These are phyloP conservation scores for Penicillium subrubescens DNA, from an alignment of 495 filamentous ascomycete genomes.

Conservation along the genomic window DNA sequence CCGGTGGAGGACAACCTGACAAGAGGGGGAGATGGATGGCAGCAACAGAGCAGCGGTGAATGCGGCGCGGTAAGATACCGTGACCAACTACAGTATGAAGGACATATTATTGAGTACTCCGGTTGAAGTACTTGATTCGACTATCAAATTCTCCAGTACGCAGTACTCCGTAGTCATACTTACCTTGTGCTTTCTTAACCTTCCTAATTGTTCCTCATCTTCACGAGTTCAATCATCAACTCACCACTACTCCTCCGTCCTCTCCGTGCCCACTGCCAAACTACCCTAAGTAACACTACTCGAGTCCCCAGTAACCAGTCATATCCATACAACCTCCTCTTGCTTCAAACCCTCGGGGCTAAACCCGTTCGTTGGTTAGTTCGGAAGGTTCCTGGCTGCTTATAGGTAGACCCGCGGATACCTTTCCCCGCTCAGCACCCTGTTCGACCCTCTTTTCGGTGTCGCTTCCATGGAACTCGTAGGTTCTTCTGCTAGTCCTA, in stretches of 20 bases:
- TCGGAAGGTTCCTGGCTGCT: conserved; percentile 1
- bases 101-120: neutral
- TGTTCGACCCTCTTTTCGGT: conserved; percentile 7
- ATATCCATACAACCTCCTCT: neutral
- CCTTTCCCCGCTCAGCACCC: conserved; percentile 3
- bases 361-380: neutral
- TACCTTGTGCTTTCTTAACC: neutral
- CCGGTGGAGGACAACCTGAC: neutral
- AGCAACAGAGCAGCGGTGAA: conserved; percentile 1
- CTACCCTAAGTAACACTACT: neutral
- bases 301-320: neutral
- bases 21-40: neutral
- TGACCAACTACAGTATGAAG: neutral
- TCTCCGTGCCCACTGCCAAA: neutral
- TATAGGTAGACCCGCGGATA: neutral
- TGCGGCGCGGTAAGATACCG: neutral
- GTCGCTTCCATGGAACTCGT: conserved; percentile 8
- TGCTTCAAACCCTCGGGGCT: neutral
- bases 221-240: neutral
- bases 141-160: neutral
- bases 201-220: neutral
- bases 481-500: neutral
- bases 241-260: neutral
- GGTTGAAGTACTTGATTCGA: neutral
- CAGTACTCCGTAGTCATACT: neutral